Percentiles rank a stretch among this genome's conserved stretches.
phyloP scores from a whole-genome alignment of 768 basidiomycete genomes.

The Mrakia gelida region DNA sequence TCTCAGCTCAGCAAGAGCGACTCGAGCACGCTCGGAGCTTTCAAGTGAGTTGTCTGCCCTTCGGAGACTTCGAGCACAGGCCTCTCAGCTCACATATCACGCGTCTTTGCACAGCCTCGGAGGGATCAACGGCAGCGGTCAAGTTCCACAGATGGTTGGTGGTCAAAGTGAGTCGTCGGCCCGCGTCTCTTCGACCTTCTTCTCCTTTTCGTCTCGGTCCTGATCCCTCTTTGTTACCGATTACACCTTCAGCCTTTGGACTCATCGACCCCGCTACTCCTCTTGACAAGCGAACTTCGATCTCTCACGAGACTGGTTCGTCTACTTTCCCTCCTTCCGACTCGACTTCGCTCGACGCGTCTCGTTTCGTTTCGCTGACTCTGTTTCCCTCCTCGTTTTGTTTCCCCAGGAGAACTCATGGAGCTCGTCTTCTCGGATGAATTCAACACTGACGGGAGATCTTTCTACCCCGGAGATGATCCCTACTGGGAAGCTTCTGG shows the following conservation, averaged over 20 bases:
- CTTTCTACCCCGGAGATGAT: constrained; percentile 60
- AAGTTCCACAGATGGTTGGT: too few species aligned
- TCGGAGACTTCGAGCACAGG: too few species aligned
- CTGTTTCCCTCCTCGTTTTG: constrained; percentile 57
- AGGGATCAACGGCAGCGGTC: too few species aligned
- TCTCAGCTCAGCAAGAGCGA: too few species aligned
- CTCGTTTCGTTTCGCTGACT: not conserved
- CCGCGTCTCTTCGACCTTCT: too few species aligned
- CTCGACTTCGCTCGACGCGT: not conserved
- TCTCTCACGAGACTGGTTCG: not conserved
- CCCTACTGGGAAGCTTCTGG: constrained; percentile 76
- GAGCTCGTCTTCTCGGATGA: constrained; percentile 84
- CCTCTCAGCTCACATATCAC: not conserved
- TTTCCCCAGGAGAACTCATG: constrained; percentile 63
- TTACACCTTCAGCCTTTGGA: constrained; percentile 45
- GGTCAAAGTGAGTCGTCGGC: not conserved
- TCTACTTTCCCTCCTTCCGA: not conserved
- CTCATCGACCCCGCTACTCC: constrained; percentile 79
- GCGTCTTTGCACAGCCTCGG: too few species aligned
- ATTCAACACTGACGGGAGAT: constrained; percentile 62
- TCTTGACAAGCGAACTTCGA: constrained; percentile 32
- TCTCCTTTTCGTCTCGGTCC: not conserved
- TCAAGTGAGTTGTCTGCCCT: constrained; percentile 49
- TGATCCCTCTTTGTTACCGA: not conserved
- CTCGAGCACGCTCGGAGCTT: constrained; percentile 50